phyloP scores from a whole-genome alignment of 768 basidiomycete genomes.

The Daedaleopsis nitida region DNA sequence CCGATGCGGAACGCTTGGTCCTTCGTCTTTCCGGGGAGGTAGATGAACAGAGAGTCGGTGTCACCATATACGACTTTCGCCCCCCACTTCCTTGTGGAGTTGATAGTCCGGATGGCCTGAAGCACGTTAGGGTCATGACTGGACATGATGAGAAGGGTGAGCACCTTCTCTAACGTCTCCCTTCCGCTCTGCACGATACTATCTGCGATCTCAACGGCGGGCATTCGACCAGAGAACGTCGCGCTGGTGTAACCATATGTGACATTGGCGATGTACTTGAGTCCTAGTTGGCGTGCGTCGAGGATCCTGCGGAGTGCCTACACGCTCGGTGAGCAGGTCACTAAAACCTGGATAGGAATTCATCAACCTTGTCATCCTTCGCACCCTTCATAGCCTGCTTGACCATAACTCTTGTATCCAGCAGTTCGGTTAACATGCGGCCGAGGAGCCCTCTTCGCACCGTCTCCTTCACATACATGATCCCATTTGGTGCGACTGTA shows the following conservation, averaged over 20 bases:
- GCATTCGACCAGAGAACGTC: conserved; percentile 95
- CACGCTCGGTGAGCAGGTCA: not conserved
- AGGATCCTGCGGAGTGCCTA: conserved; percentile 77
- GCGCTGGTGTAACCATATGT: conserved; percentile 97
- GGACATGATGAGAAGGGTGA: not conserved
- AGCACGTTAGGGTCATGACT: not conserved
- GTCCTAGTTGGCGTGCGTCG: conserved; percentile 87
- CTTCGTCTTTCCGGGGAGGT: conserved; percentile 87
- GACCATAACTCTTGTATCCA: conserved; percentile 97
- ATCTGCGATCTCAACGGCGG: conserved; percentile 96
- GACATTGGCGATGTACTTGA: conserved; percentile 93
- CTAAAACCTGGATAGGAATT: not conserved
- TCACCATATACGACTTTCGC: conserved; percentile 94
- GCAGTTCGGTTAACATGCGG: conserved; percentile 89
- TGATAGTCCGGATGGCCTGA: conserved; percentile 83
- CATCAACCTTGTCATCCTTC: conserved; percentile 68
- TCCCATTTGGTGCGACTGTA: conserved; percentile 91
- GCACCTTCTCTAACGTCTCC: conserved; percentile 84
- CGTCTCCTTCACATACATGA: conserved; percentile 86
- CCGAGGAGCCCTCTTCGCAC: conserved; percentile 85
- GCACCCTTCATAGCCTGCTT: conserved; percentile 93
- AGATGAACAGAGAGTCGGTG: conserved; percentile 94
- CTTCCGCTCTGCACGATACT: conserved; percentile 96
- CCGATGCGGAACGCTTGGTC: conserved; percentile 94
- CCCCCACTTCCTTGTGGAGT: conserved; percentile 80